These are phyloP conservation scores for Schizochytrium sp. DNA, from an alignment of 108 stramenopile species.

Conservation along the genomic window DNA sequence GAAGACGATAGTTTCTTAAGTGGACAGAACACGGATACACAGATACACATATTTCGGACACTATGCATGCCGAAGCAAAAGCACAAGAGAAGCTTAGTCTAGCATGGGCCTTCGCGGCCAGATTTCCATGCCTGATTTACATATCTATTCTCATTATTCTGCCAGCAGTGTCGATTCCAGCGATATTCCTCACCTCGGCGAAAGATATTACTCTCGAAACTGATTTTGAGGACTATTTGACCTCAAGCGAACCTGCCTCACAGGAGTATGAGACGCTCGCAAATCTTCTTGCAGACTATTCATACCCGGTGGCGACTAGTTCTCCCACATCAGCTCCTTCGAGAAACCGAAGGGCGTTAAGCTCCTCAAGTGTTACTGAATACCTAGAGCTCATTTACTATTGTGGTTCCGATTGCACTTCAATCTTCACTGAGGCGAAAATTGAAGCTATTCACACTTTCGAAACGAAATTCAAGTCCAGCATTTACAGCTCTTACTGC, in stretches of 20 bases:
- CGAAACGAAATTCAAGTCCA: constrained; percentile 9
- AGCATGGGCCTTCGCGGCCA: not conserved
- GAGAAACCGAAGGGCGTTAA: too few species aligned
- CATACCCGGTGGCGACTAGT: not conserved
- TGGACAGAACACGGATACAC: not conserved
- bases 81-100: not conserved
- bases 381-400: constrained; percentile 48
- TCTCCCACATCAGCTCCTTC: too few species aligned
- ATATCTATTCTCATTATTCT: not conserved
- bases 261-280: constrained; percentile 41
- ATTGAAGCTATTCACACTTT: not conserved
- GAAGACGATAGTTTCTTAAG: too few species aligned
- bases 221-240: constrained; percentile 41
- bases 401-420: constrained; percentile 37
- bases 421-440: constrained; percentile 12
- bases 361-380: not conserved
- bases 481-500: not conserved
- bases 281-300: not conserved
- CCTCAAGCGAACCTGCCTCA: constrained; percentile 8
- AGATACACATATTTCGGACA: not conserved
- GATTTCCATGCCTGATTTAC: not conserved
- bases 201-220: constrained; percentile 1
- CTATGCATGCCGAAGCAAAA: not conserved
- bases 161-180: not conserved
- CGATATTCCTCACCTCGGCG: not conserved